Evolutionary conservation across 1,284 basidiomycete genomes (phyloP).

Genomic region (Trichosporon asahii): DNA sequence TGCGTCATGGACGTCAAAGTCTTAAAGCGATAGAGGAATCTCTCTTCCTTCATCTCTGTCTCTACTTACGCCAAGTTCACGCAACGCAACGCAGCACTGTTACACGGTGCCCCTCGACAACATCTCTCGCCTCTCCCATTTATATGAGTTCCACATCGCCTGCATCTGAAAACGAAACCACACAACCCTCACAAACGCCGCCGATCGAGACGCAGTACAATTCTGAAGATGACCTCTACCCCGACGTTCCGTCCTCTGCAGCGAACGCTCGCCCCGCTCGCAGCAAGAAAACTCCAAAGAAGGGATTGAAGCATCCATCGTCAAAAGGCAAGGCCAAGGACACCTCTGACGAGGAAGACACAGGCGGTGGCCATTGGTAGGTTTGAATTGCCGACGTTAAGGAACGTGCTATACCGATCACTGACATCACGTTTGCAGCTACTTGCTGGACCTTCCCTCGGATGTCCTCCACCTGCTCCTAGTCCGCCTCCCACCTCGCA

Average conservation of each 20-base stretch:
- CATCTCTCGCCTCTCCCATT: background rate
- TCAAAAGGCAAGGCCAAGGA: conserved; percentile 26
- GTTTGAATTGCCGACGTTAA: conserved; percentile 12
- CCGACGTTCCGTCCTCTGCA: conserved; percentile 18
- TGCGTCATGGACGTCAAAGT: conserved; percentile 5
- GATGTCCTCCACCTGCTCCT: conserved; percentile 44
- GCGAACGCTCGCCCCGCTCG: conserved; percentile 20
- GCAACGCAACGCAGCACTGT: conserved; percentile 9
- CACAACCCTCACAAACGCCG: conserved; percentile 11
- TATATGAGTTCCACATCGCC: conserved; percentile 18
- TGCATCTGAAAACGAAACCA: conserved; percentile 6
- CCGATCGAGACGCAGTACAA: background rate
- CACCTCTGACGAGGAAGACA: conserved; percentile 12
- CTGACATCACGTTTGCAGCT: conserved; percentile 25
- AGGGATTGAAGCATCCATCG: conserved; percentile 10
- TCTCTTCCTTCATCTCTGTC: background rate
- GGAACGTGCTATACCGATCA: conserved; percentile 17
- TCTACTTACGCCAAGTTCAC: background rate
- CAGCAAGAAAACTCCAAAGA: conserved; percentile 21
- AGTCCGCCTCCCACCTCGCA: conserved; percentile 38
- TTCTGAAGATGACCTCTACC: conserved; percentile 14
- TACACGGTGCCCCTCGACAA: background rate
- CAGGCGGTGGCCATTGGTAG: conserved; percentile 26
- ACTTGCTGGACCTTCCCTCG: conserved; percentile 40
- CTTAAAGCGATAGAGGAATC: background rate